Percentiles rank a stretch among this genome's conserved stretches.
phyloP scores from a whole-genome alignment of 257 asterid species.

The Ilex asprella region DNA sequence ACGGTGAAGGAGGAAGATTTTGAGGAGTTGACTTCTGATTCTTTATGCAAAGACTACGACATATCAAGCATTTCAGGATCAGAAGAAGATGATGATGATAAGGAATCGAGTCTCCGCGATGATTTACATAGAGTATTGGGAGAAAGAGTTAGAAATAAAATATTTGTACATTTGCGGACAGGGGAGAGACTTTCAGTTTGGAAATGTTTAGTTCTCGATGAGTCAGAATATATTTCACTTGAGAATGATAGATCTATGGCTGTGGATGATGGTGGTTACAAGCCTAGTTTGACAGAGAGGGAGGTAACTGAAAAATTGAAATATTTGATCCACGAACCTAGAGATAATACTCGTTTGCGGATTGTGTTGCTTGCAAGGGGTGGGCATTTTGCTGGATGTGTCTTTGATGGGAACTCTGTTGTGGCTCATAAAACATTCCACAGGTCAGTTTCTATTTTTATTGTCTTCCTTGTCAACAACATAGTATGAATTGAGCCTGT shows the following conservation, averaged over 20 bases:
- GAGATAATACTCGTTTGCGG: constrained; percentile 62
- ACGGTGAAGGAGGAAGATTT: constrained; percentile 77
- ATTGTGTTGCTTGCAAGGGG: constrained; percentile 85
- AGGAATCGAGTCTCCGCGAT: constrained; percentile 21
- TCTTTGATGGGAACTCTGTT: constrained; percentile 80
- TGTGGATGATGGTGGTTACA: constrained; percentile 31
- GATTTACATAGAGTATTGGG: constrained; percentile 30
- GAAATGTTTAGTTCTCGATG: constrained; percentile 66
- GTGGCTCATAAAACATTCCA: constrained; percentile 90
- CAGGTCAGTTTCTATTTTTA: constrained; percentile 47
- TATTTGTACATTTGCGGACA: constrained; percentile 50
- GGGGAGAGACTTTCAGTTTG: constrained; percentile 72
- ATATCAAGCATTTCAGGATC: constrained; percentile 95
- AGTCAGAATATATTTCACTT: constrained; percentile 42
- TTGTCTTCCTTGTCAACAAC: not conserved
- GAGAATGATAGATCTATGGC: constrained; percentile 37
- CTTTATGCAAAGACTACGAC: constrained; percentile 65
- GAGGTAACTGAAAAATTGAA: constrained; percentile 64
- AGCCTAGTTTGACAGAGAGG: constrained; percentile 31
- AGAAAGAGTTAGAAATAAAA: constrained; percentile 43
- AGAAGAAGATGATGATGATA: constrained; percentile 79
- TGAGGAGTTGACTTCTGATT: constrained; percentile 54
- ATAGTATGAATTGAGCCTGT: too few relatives aligned
- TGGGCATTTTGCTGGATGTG: constrained; percentile 97
- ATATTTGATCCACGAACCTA: constrained; percentile 57